Conservation (phyloP, 163 green algal species). For the Chlorella variabilis region DNA sequence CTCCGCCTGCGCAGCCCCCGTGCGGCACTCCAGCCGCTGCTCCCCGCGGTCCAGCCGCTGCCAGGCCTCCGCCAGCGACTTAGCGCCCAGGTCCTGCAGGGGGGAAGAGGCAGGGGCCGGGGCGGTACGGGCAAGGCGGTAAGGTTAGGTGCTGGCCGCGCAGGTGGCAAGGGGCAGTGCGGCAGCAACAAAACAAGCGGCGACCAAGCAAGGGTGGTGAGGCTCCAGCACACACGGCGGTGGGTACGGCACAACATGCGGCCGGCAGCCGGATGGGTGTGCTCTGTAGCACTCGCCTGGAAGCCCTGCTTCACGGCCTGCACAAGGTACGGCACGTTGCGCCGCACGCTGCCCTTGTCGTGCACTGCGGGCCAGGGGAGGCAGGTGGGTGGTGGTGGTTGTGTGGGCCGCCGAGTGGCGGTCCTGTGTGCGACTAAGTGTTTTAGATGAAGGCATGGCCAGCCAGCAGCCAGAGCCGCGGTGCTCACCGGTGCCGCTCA, state of each 20-base stretch:
- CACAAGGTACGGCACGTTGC: constrained; percentile 77
- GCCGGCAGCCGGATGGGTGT: not conserved
- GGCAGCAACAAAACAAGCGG: too few relatives aligned
- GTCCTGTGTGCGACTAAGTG: not conserved
- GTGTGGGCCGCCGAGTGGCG: too few relatives aligned
- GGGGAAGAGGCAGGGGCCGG: not conserved
- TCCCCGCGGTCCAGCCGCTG: constrained; percentile 68
- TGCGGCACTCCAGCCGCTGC: constrained; percentile 87
- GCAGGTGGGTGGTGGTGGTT: not conserved
- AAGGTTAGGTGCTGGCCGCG: too few relatives aligned
- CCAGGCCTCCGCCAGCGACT: constrained; percentile 60
- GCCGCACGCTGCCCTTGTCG: constrained; percentile 89
- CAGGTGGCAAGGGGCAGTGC: not conserved
- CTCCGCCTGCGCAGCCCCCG: constrained; percentile 90
- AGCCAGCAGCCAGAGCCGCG: not conserved
- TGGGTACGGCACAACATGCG: not conserved
- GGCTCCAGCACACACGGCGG: too few relatives aligned
- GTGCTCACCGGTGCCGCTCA: constrained; percentile 73
- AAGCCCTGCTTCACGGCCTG: constrained; percentile 92
- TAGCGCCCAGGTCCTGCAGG: constrained; percentile 81
- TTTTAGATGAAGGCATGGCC: too few relatives aligned
- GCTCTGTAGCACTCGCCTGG: constrained; percentile 62
- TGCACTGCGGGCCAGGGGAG: constrained; percentile 60
- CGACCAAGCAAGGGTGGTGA: too few relatives aligned
- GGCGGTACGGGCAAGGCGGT: too few relatives aligned